These are phyloP conservation scores for Populus simonii DNA, from an alignment of 345 rosid genomes.

Conservation along the genomic window DNA sequence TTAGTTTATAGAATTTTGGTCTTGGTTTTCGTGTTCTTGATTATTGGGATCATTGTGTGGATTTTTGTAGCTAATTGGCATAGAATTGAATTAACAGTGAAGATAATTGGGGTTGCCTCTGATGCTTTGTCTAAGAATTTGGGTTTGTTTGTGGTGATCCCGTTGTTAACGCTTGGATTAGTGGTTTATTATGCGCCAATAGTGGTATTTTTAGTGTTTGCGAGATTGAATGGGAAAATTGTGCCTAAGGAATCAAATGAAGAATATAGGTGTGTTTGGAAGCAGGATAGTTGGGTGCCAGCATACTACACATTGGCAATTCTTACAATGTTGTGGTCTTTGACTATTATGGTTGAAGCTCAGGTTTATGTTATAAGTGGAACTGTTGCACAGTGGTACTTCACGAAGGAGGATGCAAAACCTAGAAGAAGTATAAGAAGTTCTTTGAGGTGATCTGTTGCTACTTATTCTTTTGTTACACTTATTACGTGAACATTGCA, in stretches of 20 bases:
- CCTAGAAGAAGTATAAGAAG: constrained; percentile 68
- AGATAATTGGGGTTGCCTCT: constrained; percentile 70
- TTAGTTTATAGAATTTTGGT: constrained; percentile 65
- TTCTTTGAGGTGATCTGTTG: constrained; percentile 62
- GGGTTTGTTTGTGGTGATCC: constrained; percentile 62
- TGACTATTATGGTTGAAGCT: constrained; percentile 69
- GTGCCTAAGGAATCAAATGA: constrained; percentile 51
- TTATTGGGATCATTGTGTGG: constrained; percentile 74
- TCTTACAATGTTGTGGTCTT: constrained; percentile 89
- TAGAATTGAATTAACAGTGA: constrained; percentile 69
- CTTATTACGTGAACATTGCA: background rate
- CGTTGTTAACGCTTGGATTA: constrained; percentile 57
- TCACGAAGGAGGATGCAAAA: constrained; percentile 61
- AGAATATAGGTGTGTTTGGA: constrained; percentile 69
- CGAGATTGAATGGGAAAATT: constrained; percentile 70
- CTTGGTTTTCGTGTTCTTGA: constrained; percentile 59
- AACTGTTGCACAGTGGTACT: constrained; percentile 85
- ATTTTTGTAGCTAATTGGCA: constrained; percentile 78
- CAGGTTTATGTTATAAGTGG: constrained; percentile 88
- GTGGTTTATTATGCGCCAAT: constrained; percentile 63
- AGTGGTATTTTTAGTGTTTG: constrained; percentile 75
- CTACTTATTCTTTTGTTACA: constrained; percentile 2
- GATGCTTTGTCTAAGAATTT: constrained; percentile 74
- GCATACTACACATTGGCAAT: constrained; percentile 74
- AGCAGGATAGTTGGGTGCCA: constrained; percentile 91